These are phyloP conservation scores for Teratosphaeria destructans DNA, from an alignment of 2,329 filamentous ascomycete species.

Conservation along the genomic window DNA sequence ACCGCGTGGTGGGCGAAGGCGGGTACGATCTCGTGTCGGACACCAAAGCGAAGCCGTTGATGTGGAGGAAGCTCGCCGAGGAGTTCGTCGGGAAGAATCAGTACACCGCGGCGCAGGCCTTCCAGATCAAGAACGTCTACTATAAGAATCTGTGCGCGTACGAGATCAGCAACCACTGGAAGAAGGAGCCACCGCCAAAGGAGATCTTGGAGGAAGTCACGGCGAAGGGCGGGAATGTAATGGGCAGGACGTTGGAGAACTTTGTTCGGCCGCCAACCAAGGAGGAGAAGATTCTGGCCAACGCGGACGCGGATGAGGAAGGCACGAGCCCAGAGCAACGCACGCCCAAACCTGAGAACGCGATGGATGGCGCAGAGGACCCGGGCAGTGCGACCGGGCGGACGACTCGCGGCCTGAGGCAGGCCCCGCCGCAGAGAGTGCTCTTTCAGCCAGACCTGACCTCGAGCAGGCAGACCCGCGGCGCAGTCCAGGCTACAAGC, in stretches of 20 bases:
- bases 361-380: slow-evolving; percentile 38
- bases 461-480: slow-evolving; percentile 52
- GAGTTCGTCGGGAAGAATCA: slow-evolving; percentile 64
- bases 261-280: slow-evolving; percentile 45
- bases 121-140: slow-evolving; percentile 76
- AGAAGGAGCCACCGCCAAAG: slow-evolving; percentile 72
- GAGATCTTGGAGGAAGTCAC: slow-evolving; percentile 74
- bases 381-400: slow-evolving; percentile 29
- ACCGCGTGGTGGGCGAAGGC: slow-evolving; percentile 62
- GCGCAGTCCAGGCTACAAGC: slow-evolving; percentile 21
- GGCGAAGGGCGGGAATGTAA: slow-evolving; percentile 70
- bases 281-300: slow-evolving; percentile 36
- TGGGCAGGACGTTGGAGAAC: slow-evolving; percentile 69
- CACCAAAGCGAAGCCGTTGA: slow-evolving; percentile 64
- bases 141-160: slow-evolving; percentile 79
- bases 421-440: slow-evolving; percentile 74
- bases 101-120: slow-evolving; percentile 74
- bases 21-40: slow-evolving; percentile 71
- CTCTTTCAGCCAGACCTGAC: slow-evolving; percentile 75
- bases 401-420: slow-evolving; percentile 38
- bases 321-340: slow-evolving; percentile 38
- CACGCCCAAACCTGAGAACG: slow-evolving; percentile 42
- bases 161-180: slow-evolving; percentile 69
- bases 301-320: slow-evolving; percentile 39
- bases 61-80: slow-evolving; percentile 70